These are phyloP conservation scores for Melanomma pulvis-pyrius DNA, from an alignment of 495 filamentous ascomycete species.

Conservation along the genomic window DNA sequence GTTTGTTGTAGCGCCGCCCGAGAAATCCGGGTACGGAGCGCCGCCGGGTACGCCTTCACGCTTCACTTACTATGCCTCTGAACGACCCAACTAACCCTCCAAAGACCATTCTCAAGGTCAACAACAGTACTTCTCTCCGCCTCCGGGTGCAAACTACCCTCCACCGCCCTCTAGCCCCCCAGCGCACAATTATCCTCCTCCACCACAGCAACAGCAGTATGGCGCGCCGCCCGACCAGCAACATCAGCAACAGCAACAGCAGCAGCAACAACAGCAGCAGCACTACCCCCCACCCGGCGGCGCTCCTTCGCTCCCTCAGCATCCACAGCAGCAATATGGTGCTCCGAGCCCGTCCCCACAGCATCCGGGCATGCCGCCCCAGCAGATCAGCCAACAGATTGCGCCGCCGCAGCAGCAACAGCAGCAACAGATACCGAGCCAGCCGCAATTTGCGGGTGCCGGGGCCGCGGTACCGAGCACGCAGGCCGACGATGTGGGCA, in stretches of 20 bases:
- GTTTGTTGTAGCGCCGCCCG: constrained; percentile 37
- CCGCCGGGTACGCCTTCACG: background rate
- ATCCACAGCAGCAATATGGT: constrained; percentile 28
- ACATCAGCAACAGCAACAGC: constrained; percentile 46
- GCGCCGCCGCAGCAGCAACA: constrained; percentile 19
- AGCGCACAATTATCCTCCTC: constrained; percentile 24
- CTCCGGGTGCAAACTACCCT: constrained; percentile 34
- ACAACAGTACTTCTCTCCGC: constrained; percentile 29
- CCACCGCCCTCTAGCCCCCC: constrained; percentile 37
- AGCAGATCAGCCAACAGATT: constrained; percentile 29
- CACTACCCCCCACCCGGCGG: constrained; percentile 37
- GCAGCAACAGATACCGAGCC: constrained; percentile 9
- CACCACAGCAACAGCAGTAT: constrained; percentile 33
- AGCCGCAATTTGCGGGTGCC: constrained; percentile 59
- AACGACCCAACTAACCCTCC: background rate
- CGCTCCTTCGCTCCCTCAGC: constrained; percentile 9
- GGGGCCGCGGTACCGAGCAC: constrained; percentile 38
- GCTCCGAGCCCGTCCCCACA: constrained; percentile 45
- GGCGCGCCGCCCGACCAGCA: constrained; percentile 27
- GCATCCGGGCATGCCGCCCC: constrained; percentile 38
- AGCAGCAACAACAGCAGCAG: constrained; percentile 45
- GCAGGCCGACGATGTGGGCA: constrained; percentile 79
- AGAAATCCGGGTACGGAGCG: constrained; percentile 5
- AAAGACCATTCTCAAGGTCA: constrained; percentile 10
- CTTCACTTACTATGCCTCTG: background rate